These are phyloP conservation scores for Auricularia sp. DNA, from an alignment of 768 basidiomycete species.

Conservation along the genomic window DNA sequence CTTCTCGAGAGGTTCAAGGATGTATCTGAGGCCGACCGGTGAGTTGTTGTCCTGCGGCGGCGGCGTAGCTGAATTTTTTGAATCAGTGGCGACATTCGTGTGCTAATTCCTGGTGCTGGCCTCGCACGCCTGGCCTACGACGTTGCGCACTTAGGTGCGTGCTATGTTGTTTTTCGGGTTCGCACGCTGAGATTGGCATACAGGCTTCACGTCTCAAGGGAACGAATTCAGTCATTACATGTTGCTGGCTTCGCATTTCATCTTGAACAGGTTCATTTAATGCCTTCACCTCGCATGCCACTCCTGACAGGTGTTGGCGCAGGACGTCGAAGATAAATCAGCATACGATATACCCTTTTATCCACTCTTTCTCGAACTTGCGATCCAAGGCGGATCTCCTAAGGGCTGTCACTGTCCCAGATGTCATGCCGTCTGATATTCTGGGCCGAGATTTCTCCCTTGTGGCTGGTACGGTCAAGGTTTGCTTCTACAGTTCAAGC, in stretches of 20 bases:
- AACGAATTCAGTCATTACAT: conserved; percentile 96
- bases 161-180: background rate
- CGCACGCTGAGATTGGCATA: background rate
- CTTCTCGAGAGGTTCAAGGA: conserved; percentile 54
- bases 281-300: background rate
- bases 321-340: conserved; percentile 59
- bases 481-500: conserved; percentile 9
- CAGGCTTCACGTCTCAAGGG: conserved; percentile 85
- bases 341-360: conserved; percentile 76
- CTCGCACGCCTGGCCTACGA: conserved; percentile 85
- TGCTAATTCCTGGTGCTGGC: conserved; percentile 86
- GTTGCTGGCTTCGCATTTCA: conserved; percentile 81
- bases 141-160: conserved; percentile 65
- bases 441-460: conserved; percentile 62
- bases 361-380: conserved; percentile 87
- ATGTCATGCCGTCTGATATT: conserved; percentile 68
- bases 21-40: conserved; percentile 48
- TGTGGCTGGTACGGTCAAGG: conserved; percentile 53
- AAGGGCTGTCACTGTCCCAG: conserved; percentile 63
- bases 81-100: conserved; percentile 44
- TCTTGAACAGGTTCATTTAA: conserved; percentile 65
- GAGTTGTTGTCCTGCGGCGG: background rate
- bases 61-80: no score
- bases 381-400: conserved; percentile 51
- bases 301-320: background rate